Conservation (phyloP, 2,329 filamentous ascomycete genomes). For the Phoma sp. region DNA sequence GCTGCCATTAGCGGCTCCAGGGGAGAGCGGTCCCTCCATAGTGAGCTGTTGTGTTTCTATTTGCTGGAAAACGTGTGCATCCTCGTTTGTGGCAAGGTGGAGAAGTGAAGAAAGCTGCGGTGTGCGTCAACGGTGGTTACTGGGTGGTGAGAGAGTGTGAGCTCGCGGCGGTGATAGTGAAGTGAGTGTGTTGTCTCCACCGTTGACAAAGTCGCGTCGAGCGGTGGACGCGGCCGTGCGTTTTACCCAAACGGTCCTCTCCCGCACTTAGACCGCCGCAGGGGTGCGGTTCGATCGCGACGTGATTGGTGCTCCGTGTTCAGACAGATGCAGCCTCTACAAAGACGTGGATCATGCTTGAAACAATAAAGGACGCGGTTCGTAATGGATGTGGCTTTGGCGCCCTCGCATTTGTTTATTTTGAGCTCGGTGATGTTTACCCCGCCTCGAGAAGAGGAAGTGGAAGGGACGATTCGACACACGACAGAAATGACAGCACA, state of each 20-base stretch:
- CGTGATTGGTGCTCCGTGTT: slow-evolving; percentile 25
- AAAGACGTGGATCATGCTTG: slow-evolving; percentile 5
- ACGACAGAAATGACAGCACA: not conserved
- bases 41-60: slow-evolving; percentile 35
- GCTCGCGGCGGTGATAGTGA: slow-evolving; percentile 27
- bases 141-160: not conserved
- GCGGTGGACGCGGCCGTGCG: slow-evolving; percentile 17
- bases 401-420: slow-evolving; percentile 1
- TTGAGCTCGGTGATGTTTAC: slow-evolving; percentile 3
- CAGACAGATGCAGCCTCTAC: slow-evolving; percentile 1
- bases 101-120: not conserved
- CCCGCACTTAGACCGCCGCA: slow-evolving; percentile 27
- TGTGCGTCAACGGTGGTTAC: not conserved
- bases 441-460: not conserved
- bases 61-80: slow-evolving; percentile 42
- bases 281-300: slow-evolving; percentile 26
- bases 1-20: slow-evolving; percentile 49
- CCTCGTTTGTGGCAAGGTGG: slow-evolving; percentile 26
- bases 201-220: slow-evolving; percentile 23
- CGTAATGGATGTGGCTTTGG: not conserved
- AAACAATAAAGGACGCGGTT: slow-evolving; percentile 1
- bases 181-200: slow-evolving; percentile 28
- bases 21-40: slow-evolving; percentile 52
- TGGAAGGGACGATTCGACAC: not conserved
- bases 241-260: slow-evolving; percentile 16